Evolutionary conservation across 1,284 basidiomycete genomes (phyloP).

Genomic region (Entoloma clypeatum): DNA sequence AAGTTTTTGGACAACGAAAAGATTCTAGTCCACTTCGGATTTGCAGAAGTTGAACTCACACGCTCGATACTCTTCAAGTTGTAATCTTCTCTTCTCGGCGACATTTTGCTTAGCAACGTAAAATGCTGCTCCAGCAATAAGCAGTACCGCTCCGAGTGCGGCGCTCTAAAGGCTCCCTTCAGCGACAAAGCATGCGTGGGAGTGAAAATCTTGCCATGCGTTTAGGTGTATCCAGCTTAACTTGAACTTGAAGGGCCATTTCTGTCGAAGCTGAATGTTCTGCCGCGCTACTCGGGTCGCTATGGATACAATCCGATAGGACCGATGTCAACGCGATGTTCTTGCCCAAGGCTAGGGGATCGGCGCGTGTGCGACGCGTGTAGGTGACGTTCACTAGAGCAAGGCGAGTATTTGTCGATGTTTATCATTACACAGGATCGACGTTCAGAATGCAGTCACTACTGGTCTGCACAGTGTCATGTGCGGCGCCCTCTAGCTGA

Average conservation of each 20-base stretch:
- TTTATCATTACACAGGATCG: conserved; percentile 7
- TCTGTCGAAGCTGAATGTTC: background rate
- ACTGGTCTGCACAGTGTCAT: too few species aligned
- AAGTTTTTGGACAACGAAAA: too few species aligned
- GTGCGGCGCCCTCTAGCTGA: too few species aligned
- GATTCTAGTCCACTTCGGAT: too few species aligned
- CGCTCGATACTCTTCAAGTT: conserved; percentile 7
- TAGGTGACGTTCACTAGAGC: too few species aligned
- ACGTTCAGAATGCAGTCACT: background rate
- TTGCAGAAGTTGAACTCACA: background rate
- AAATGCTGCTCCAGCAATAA: conserved; percentile 3
- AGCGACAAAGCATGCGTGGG: background rate
- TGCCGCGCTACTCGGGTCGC: background rate
- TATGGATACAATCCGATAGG: too few species aligned
- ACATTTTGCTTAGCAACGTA: conserved; percentile 9
- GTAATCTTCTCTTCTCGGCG: conserved; percentile 3
- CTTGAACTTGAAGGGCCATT: conserved; percentile 11
- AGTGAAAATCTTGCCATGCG: conserved; percentile 14
- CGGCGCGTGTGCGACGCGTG: too few species aligned
- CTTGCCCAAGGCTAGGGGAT: too few species aligned
- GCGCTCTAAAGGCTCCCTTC: conserved; percentile 10
- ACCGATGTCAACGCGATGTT: too few species aligned
- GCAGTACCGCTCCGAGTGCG: conserved; percentile 4
- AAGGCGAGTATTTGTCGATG: conserved; percentile 10
- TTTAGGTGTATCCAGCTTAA: conserved; percentile 18